Base-by-base conservation (phyloP, 495 filamentous ascomycete species). In the Penicillium pulvis region DNA sequence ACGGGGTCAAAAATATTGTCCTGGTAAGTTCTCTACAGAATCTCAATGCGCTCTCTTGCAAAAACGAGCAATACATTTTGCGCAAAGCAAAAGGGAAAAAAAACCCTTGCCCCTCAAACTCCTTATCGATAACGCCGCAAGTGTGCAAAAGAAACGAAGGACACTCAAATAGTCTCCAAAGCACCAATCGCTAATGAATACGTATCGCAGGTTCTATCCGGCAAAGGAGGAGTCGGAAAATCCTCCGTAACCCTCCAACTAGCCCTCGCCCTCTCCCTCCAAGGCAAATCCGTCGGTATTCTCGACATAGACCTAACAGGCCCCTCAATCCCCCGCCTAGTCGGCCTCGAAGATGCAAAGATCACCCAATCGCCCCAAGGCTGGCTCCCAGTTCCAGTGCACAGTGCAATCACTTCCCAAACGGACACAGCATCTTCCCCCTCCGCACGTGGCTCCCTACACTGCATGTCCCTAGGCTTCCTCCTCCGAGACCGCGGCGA, bases 201-300 rank as follows among this genome's bases (percentile, higher is more conserved):
- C 12, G 36, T 35, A 14, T 55, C 26, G 26, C 58, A 80, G 77
- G 72, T 98, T 61, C 91, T 98, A 57, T 98, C 95, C 6, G 94
- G 94, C 64, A 98, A 98, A 80, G 94, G 94, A 60, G 94, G 94
- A 58, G 94, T 98, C 3, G 94, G 94, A 14, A 98, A 98, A 81
- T 98, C 94, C 55, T 96, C 92, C 48, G 85, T 97, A 7, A 98
- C 94, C 12, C 92, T 93, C 4, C 95, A 98, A 71, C 87, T 98
- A 10, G 94, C 94, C 6, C 86, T 98, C 43, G 90, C 93, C 6
- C 87, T 98, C 50, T 88, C 90, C 4, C 86, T 92, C 1, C 82
- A 88, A 58, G 91, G 89, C 63, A 85, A 90, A 77, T 90, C 86
- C 8, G 93, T 98, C 54, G 94, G 95, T 16, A 91, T 98, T 31